Evolutionary conservation across 2,329 filamentous ascomycete genomes (phyloP), one percentile per base, ranked within the genome.

Genomic region (Colletotrichum sp.): DNA sequence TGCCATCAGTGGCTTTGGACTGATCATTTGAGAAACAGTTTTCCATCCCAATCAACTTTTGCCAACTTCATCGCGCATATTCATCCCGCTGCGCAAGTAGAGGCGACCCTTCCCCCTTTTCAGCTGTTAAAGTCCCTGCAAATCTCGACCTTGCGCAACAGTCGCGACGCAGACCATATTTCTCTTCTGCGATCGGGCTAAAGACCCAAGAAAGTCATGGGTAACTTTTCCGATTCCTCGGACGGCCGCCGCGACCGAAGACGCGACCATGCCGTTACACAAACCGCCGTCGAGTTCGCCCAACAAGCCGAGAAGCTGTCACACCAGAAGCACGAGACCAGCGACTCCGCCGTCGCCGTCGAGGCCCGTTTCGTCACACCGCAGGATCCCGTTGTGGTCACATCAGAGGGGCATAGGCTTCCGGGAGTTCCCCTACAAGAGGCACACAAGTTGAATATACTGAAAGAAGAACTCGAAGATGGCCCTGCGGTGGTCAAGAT

Each of bases 351-450:
- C 6, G 88, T 92, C 16, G 93, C 93, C 2, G 85, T 93, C 65
- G 88, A 93, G 80, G 93, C 93, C 34, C 89, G 84, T n/a, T 92
- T 90, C 76, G 85, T 93, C 36, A 96, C 94, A 1, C 90, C 93
- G 0, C 91, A 93, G 65, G 94, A 96, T 82, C 91, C 94, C 1
- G 91, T 96, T 18, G 91, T 96, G 61, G 86, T 93, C 69, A 95
- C 93, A 1, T 89, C 90, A 16, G 90, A 93, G 81, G 94, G 93
- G 34, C 88, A 90, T 63, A 87, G 93, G 52, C 83, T 96, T 8
- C 94, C 94, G 0, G 90, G 90, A 2, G 92, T 96, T 2, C 94
- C 94, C 2, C 81, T 95, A 6, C 87, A 90, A 36, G 94, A 96
- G 84, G 94, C 94, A 2, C 87, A 91, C 76, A 94, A 92, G 81